Evolutionary conservation across 2,329 filamentous ascomycete species (phyloP), one percentile per base, ranked within the genome.

Genomic region (Ceratocystiopsis minuta): DNA sequence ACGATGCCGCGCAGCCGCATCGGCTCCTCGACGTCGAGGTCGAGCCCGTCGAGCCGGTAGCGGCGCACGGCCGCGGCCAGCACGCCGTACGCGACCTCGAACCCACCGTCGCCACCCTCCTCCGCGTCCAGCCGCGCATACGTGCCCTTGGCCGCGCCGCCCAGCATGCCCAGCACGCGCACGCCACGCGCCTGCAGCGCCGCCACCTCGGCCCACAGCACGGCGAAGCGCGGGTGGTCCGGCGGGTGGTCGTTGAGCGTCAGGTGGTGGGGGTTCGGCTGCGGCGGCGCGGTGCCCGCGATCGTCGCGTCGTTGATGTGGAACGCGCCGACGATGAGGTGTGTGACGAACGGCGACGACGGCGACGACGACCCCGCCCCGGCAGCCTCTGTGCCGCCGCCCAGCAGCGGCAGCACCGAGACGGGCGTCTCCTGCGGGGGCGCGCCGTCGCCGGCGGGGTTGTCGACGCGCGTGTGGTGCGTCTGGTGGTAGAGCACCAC

Each of bases 101-200:
- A 88, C 24, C n/a, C n/a, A n/a, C n/a, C n/a, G 2, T 62, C 58
- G 37, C 66, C 55, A 15, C 59, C 57, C 40, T 60, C 55, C 20
- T 16, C 18, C 3, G 16, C 16, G 51, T 75, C 71, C 4, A 70
- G 62, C 11, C 75, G 66, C 39, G 66, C 61, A 54, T 72, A 88
- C 16, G 69, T 75, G 12, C 83, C 83, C 52, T 72, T 72, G 0
- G 81, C 82, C 3, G 82, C 82, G 14, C 83, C 83, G 31, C 83
- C 83, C 1, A 90, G 65, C 80, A 90, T 85, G 38, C 75, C 80
- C 48, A 88, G 63, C n/a, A 88, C 72, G 52, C 78, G 78, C 51
- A 88, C 66, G 17, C 80, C 81, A 34, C 65, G 66, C 2, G 70
- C 72, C 57, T 86, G 78, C n/a, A 85, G 60, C 50, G 72, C 64